Evolutionary conservation across 2,329 filamentous ascomycete genomes (phyloP), one percentile per base, ranked within the genome.

Genomic region (Fulvia fulva): DNA sequence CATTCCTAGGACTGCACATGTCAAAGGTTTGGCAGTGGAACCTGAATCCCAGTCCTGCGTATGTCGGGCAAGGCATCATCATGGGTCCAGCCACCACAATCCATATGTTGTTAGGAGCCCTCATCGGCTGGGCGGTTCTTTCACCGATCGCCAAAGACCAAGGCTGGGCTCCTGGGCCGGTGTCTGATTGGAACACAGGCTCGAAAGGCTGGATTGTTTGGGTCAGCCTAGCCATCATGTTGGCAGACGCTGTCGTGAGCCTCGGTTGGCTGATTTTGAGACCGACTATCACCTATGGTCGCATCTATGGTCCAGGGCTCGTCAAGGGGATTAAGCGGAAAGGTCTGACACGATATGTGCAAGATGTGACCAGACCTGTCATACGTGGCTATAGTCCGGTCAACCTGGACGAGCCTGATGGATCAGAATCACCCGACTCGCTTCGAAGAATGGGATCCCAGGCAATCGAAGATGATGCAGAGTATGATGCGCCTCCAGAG

Each of bases 171-270:
- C 89, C 91, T 2, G 94, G 92, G 0, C 81, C 86, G 1, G 90
- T 97, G 0, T 82, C 85, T 56, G 89, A 96, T 72, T 99, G 94
- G 94, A 89, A 93, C 59, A 85, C 81, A 16, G 94, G 94, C 9
- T 96, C 91, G 72, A 97, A 97, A 76, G 94, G 93, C 41, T 99
- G 94, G 94, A 97, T 99, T 60, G 90, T 99, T 0, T 99, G 94
- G 94, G 81, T 96, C 2, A 96, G 91, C 32, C 78, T 99, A 28
- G 90, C 94, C 3, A 97, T 99, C 65, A 99, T 99, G 94, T 81
- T 99, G 25, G 90, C 90, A 22, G 94, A 99, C 74, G 91, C 93
- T 0, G 81, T 99, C 3, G 83, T 97, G 62, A 97, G 89, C 67
- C 83, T 99, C 9, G 85, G 88, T 1, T 91, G 92, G 79, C 82